Evolutionary conservation across 495 filamentous ascomycete species (phyloP), one percentile per base, ranked within the genome.

Genomic region (Penicillium chermesinum): DNA sequence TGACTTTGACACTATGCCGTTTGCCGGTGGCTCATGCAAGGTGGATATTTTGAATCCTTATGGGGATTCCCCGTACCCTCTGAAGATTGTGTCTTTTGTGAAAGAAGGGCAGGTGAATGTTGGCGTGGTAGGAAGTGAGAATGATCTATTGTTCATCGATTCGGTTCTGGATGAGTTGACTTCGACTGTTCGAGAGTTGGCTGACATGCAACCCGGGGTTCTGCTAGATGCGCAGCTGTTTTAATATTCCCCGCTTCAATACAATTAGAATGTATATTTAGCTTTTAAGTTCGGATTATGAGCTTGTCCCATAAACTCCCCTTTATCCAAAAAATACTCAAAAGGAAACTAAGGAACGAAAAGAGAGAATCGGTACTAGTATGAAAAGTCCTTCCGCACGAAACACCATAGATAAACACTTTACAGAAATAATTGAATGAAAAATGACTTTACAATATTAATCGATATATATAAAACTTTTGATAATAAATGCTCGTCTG

Each of bases 1-100:
- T 33, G 63, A 69, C 41, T 66, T 71, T 40, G 67, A 72, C 44
- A 59, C 50, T n/a, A 69, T 72, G 69, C 59, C 65, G 20, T 72
- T 72, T 43, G 66, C 61, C 0, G 66, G 54, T 2, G 49, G 54
- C 0, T 49, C 37, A 21, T 66, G 62, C 44, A 58, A 52, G 41
- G 65, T 72, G 15, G 67, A 70, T 25, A 67, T 69, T n/a, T 37
- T 50, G 12, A 67, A 63, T 10, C 69, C 69, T 0, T 58, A 70
- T 51, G 66, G 69, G 0, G 69, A 72, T 53, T 54, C 66, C 1
- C 55, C 66, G 9, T 52, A 57, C 40, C 69, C 69, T 1, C 22
- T 70, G 21, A 72, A 72, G 54, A 58, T 58, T 21, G 69, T 72
- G n/a, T 70, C 69, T 13, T 70, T 64, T 43, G 48, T 65, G 1